These are phyloP conservation scores for Brasenia schreberi DNA, from an alignment of 164 flowering plant genomes.

Conservation along the genomic window DNA sequence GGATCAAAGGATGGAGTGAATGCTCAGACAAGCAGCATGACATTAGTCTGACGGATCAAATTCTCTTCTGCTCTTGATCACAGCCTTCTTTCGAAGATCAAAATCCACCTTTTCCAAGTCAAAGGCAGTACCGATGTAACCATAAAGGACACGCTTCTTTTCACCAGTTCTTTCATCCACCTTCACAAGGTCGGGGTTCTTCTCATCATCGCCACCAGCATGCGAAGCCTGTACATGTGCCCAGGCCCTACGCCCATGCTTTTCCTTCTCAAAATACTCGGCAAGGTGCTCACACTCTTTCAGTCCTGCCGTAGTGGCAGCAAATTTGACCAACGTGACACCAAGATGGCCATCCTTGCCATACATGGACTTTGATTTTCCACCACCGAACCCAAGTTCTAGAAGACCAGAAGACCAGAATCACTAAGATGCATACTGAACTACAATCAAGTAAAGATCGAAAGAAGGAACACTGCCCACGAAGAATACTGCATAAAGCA, in stretches of 20 bases:
- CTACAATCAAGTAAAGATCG: not conserved
- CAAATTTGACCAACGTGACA: conserved; percentile 59
- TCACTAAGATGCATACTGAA: not conserved
- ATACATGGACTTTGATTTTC: conserved; percentile 81
- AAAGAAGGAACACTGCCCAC: not conserved
- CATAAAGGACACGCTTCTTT: conserved; percentile 64
- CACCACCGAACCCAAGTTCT: conserved; percentile 78
- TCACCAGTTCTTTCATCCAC: conserved; percentile 60
- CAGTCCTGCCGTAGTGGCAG: conserved; percentile 50
- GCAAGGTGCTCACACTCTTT: conserved; percentile 61
- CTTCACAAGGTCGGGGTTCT: conserved; percentile 62
- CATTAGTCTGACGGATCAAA: conserved; percentile 6
- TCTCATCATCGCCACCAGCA: conserved; percentile 56
- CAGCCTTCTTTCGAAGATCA: conserved; percentile 65
- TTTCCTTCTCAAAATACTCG: conserved; percentile 71
- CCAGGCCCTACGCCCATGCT: conserved; percentile 75
- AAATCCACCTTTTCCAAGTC: conserved; percentile 74
- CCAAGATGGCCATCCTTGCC: conserved; percentile 86
- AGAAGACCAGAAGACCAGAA: conserved; percentile 8
- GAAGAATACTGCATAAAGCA: not conserved
- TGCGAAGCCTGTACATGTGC: conserved; percentile 27
- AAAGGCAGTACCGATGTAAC: conserved; percentile 59
- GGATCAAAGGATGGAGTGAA: not conserved
- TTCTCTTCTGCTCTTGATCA: conserved; percentile 58
- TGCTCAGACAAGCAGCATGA: not conserved